Conservation (phyloP, 768 basidiomycete genomes). For the Bullera alba region DNA sequence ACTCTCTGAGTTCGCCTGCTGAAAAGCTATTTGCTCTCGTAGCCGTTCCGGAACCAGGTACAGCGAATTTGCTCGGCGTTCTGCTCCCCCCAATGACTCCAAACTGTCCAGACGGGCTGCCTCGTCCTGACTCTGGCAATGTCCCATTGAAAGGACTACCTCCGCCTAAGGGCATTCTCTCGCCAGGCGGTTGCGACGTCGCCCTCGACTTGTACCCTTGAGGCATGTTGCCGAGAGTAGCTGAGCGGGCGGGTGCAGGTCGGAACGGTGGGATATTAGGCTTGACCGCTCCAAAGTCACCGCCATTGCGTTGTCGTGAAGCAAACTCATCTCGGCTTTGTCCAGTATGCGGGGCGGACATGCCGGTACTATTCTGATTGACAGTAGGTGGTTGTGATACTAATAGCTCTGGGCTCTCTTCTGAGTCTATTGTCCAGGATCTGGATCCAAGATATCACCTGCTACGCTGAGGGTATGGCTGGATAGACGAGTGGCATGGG, state of each 20-base stretch:
- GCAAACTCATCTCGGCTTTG: not conserved
- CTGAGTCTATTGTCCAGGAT: too few relatives aligned
- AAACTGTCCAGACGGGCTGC: conserved; percentile 22
- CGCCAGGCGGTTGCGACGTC: conserved; percentile 36
- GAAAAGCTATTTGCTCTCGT: conserved; percentile 42
- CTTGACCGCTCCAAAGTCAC: too few relatives aligned
- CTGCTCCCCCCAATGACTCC: conserved; percentile 40
- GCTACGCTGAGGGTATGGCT: too few relatives aligned
- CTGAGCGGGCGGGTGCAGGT: conserved; percentile 22
- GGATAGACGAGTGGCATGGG: too few relatives aligned
- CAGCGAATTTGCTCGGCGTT: conserved; percentile 22
- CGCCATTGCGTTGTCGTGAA: too few relatives aligned
- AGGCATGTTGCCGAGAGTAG: conserved; percentile 13
- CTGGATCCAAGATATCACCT: too few relatives aligned
- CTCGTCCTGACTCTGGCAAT: conserved; percentile 20
- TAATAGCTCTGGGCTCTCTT: too few relatives aligned
- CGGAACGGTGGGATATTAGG: conserved; percentile 11
- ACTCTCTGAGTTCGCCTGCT: conserved; percentile 24
- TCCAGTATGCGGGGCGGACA: not conserved
- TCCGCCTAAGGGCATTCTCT: conserved; percentile 16
- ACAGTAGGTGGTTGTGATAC: too few relatives aligned
- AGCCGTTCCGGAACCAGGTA: conserved; percentile 22
- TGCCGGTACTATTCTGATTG: too few relatives aligned
- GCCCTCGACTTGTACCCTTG: conserved; percentile 25
- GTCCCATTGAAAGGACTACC: not conserved